Conservation (phyloP, 495 filamentous ascomycete species). For the Aspergillus funiculosus region DNA sequence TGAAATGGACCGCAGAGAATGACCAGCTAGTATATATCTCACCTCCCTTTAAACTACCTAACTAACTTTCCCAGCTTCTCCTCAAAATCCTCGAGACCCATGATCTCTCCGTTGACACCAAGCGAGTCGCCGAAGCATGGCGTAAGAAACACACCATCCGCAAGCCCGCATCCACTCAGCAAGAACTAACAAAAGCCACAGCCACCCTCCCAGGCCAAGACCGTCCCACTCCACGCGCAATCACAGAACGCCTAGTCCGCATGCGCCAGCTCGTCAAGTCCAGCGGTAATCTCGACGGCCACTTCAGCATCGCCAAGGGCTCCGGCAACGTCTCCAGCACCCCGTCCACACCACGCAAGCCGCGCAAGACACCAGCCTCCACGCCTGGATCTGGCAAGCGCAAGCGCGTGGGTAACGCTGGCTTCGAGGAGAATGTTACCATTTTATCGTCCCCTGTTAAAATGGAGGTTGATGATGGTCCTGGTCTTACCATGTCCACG, state of each 20-base stretch:
- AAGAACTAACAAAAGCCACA: constrained; percentile 10
- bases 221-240: constrained; percentile 43
- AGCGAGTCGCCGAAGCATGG: constrained; percentile 39
- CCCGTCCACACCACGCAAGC: constrained; percentile 14
- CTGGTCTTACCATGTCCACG: neutral
- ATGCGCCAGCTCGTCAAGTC: constrained; percentile 30
- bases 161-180: neutral
- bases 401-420: constrained; percentile 4
- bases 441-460: neutral
- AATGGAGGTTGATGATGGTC: neutral
- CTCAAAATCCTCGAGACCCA: constrained; percentile 45
- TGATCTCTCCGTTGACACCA: constrained; percentile 33
- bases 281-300: constrained; percentile 6
- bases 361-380: constrained; percentile 1
- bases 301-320: constrained; percentile 20
- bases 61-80: constrained; percentile 32
- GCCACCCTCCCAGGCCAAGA: constrained; percentile 17
- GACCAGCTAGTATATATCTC: constrained; percentile 27
- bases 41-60: neutral
- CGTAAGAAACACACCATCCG: constrained; percentile 42
- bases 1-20: constrained; percentile 37
- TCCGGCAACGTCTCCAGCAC: neutral
- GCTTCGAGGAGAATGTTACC: neutral
- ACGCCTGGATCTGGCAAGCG: constrained; percentile 11
- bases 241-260: constrained; percentile 41